Evolutionary conservation across 2,329 filamentous ascomycete genomes (phyloP).

Genomic region (Colletotrichum tropicale): DNA sequence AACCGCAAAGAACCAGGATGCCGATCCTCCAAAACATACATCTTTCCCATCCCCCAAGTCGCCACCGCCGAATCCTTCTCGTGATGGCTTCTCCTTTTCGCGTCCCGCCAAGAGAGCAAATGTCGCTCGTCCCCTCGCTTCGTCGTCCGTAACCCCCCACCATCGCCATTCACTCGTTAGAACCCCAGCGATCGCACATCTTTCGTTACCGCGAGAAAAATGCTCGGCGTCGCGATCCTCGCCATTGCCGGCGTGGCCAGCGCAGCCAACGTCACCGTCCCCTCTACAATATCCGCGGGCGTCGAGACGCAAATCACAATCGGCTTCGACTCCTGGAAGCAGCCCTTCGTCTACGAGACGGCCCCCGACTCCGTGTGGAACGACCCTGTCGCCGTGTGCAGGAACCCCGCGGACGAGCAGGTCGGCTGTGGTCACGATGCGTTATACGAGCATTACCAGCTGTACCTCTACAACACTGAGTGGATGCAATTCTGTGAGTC

Average conservation of each 20-base stretch:
- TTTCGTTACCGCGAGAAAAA: neutral
- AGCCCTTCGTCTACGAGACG: constrained; percentile 5
- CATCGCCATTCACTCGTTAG: neutral
- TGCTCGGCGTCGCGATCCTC: neutral
- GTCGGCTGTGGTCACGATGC: neutral
- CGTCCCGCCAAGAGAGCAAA: neutral
- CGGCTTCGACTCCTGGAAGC: constrained; percentile 3
- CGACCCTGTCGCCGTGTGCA: neutral
- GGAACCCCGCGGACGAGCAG: neutral
- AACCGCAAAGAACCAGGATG: neutral
- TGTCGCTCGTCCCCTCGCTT: neutral
- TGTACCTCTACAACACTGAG: neutral
- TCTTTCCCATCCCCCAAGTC: neutral
- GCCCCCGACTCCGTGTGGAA: neutral
- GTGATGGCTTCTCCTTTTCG: neutral
- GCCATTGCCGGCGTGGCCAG: neutral
- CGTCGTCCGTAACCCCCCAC: accelerated
- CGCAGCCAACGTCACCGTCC: neutral
- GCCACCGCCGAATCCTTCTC: neutral
- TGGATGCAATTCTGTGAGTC: neutral
- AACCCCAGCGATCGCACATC: neutral
- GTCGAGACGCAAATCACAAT: constrained; percentile 4
- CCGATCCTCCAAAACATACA: neutral
- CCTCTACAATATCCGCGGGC: neutral
- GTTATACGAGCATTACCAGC: constrained; percentile 3